phyloP scores from a whole-genome alignment of 495 filamentous ascomycete species.

The Terfezia claveryi region DNA sequence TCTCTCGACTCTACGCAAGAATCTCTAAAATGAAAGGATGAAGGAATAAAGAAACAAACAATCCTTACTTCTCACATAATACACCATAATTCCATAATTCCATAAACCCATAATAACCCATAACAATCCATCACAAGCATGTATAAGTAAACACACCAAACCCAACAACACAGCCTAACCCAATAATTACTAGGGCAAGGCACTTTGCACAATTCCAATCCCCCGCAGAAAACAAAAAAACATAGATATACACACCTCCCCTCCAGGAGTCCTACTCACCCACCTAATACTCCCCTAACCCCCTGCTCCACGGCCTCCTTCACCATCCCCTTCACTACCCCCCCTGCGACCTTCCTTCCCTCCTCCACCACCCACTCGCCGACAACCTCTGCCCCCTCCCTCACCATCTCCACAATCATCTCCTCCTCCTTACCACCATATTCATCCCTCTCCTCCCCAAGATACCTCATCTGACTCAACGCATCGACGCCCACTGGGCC shows the following conservation, averaged over 20 bases:
- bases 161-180: too few relatives aligned
- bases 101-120: too few relatives aligned
- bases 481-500: neutral
- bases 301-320: neutral
- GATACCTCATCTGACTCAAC: neutral
- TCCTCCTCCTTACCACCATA: neutral
- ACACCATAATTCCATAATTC: too few relatives aligned
- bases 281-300: too few relatives aligned
- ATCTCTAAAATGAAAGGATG: neutral
- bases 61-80: neutral
- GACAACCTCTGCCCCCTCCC: neutral
- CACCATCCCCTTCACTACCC: neutral
- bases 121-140: too few relatives aligned
- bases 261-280: too few relatives aligned
- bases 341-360: constrained; percentile 3
- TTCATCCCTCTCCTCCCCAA: neutral
- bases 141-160: too few relatives aligned
- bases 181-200: too few relatives aligned
- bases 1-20: neutral
- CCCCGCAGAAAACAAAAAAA: too few relatives aligned
- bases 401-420: neutral
- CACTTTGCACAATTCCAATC: too few relatives aligned
- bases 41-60: neutral
- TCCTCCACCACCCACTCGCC: constrained; percentile 11
- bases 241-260: too few relatives aligned